A percentile compares a stretch with the other conserved stretches of the same genome.
Conservation (phyloP, 1,284 basidiomycete genomes). For the Heterobasidion occidentale region DNA sequence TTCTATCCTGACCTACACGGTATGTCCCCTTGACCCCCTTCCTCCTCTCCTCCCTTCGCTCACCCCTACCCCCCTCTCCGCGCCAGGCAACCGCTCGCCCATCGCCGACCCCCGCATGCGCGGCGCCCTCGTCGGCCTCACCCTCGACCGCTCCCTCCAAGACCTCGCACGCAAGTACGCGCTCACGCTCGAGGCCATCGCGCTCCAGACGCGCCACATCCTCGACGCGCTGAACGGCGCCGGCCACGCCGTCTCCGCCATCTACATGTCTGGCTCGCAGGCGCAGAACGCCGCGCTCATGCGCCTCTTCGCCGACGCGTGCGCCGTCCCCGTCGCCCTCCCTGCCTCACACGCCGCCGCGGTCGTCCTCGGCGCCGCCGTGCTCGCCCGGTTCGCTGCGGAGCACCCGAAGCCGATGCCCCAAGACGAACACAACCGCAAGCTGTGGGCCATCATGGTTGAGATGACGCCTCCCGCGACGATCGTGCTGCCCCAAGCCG, state of each 20-base stretch:
- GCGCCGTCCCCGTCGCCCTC: conserved; percentile 78
- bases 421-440: conserved; percentile 41
- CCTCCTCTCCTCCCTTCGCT: conserved; percentile 2
- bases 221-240: conserved; percentile 84
- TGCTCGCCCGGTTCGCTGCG: conserved; percentile 86
- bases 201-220: conserved; percentile 93
- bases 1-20: conserved; percentile 93
- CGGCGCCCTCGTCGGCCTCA: conserved; percentile 84
- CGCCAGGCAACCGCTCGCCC: conserved; percentile 86
- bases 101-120: conserved; percentile 92
- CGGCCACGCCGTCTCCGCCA: conserved; percentile 79
- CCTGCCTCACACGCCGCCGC: conserved; percentile 74
- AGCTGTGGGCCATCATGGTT: conserved; percentile 92
- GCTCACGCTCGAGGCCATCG: conserved; percentile 89
- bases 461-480: conserved; percentile 89
- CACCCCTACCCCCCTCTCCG: neutral
- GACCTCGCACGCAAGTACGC: conserved; percentile 91
- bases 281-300: conserved; percentile 80
- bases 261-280: conserved; percentile 94
- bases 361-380: conserved; percentile 90
- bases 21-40: conserved; percentile 17
- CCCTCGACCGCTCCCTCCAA: conserved; percentile 58
- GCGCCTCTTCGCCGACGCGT: conserved; percentile 85
- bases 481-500: conserved; percentile 62
- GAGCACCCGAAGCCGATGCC: conserved; percentile 39